phyloP scores from a whole-genome alignment of 768 basidiomycete genomes.

The Lanmaoa pseudosensibilis region DNA sequence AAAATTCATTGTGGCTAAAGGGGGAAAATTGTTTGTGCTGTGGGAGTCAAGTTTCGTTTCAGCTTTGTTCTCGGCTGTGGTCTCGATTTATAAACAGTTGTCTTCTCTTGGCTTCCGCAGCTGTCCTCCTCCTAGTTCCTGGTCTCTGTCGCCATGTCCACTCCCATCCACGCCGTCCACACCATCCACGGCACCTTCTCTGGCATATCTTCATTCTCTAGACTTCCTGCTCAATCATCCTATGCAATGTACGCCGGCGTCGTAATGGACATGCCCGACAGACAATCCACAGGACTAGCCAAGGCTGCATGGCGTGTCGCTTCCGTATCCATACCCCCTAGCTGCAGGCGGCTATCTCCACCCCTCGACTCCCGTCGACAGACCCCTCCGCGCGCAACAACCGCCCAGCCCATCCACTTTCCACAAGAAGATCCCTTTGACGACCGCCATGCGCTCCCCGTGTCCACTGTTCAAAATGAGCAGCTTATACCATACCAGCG shows the following conservation, averaged over 20 bases:
- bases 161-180: slow-evolving; percentile 29
- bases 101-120: background rate
- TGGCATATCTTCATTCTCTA: slow-evolving; percentile 27
- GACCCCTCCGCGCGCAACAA: slow-evolving; percentile 11
- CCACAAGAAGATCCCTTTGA: slow-evolving; percentile 29
- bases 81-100: slow-evolving; percentile 20
- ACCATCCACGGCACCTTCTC: slow-evolving; percentile 35
- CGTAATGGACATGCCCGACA: slow-evolving; percentile 23
- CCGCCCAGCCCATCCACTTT: slow-evolving; percentile 21
- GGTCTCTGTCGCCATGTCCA: slow-evolving; percentile 27
- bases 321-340: slow-evolving; percentile 18
- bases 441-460: slow-evolving; percentile 22
- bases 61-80: slow-evolving; percentile 20
- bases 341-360: slow-evolving; percentile 31
- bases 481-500: slow-evolving; percentile 24
- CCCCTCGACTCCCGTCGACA: slow-evolving; percentile 15
- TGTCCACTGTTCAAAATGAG: slow-evolving; percentile 1
- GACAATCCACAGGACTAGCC: slow-evolving; percentile 22
- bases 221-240: slow-evolving; percentile 11
- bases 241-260: slow-evolving; percentile 29
- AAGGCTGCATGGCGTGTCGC: slow-evolving; percentile 29
- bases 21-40: slow-evolving; percentile 9
- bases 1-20: slow-evolving; percentile 20
- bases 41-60: slow-evolving; percentile 15
- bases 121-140: slow-evolving; percentile 8